These are phyloP conservation scores for Mycena latifolia DNA, from an alignment of 768 basidiomycete genomes.

Conservation along the genomic window DNA sequence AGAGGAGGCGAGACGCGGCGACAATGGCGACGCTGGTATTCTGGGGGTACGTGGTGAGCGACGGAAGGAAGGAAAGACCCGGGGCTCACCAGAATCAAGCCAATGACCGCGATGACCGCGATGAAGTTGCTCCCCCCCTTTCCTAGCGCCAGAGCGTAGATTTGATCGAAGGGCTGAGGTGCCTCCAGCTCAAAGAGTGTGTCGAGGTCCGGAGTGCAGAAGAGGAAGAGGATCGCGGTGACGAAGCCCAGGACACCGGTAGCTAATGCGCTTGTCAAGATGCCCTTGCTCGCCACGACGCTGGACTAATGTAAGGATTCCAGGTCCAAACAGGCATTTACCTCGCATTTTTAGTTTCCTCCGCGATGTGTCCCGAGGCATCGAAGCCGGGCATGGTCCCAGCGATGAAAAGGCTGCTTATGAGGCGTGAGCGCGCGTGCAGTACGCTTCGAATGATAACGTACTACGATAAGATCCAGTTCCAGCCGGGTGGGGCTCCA, in stretches of 20 bases:
- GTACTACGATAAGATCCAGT: conserved; percentile 90
- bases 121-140: conserved; percentile 86
- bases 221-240: conserved; percentile 85
- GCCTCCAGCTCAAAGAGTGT: conserved; percentile 81
- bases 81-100: conserved; percentile 79
- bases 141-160: conserved; percentile 88
- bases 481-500: conserved; percentile 88
- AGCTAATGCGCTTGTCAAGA: conserved; percentile 81
- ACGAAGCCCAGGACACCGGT: conserved; percentile 86
- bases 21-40: conserved; percentile 91
- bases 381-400: conserved; percentile 94
- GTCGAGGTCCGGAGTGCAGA: conserved; percentile 86
- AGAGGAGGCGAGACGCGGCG: conserved; percentile 89
- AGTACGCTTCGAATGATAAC: neutral
- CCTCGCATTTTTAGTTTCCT: conserved; percentile 89
- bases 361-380: conserved; percentile 88
- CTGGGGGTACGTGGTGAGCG: conserved; percentile 49
- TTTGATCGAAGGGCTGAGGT: conserved; percentile 92
- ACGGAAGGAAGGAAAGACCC: neutral
- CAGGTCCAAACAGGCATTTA: conserved; percentile 32
- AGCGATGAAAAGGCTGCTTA: conserved; percentile 86
- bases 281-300: conserved; percentile 84
- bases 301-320: conserved; percentile 46
- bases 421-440: neutral
- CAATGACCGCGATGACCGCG: conserved; percentile 86